These are phyloP conservation scores for Phytophthora crassamura DNA, from an alignment of 352 stramenopile species.

Conservation along the genomic window DNA sequence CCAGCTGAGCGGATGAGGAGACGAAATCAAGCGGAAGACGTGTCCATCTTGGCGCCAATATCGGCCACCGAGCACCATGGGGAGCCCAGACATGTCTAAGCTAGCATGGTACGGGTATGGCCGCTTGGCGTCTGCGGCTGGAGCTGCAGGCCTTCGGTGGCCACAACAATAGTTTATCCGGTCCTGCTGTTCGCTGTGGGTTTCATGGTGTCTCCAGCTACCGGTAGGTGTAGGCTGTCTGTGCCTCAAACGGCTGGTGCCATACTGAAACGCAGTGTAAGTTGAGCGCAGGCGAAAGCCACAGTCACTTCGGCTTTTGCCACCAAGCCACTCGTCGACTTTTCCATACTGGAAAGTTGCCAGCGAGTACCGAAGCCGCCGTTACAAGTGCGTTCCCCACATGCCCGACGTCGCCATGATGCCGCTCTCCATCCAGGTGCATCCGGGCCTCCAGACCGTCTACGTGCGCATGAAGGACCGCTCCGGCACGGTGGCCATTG, in stretches of 20 bases:
- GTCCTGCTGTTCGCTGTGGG: constrained; percentile 28
- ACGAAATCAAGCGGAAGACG: constrained; percentile 2
- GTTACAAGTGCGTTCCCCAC: constrained; percentile 3
- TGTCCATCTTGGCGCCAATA: not conserved
- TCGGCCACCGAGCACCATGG: too few relatives aligned
- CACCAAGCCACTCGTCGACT: constrained; percentile 22
- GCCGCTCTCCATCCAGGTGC: constrained; percentile 58
- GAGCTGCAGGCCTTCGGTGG: not conserved
- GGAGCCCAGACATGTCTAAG: not conserved
- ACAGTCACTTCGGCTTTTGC: constrained; percentile 41
- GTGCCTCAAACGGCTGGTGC: constrained; percentile 25
- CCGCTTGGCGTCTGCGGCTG: constrained; percentile 1
- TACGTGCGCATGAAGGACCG: constrained; percentile 82
- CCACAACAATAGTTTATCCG: constrained; percentile 18
- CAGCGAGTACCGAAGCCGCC: constrained; percentile 21
- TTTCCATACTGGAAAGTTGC: constrained; percentile 10
- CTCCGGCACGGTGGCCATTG: constrained; percentile 60
- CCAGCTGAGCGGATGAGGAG: constrained; percentile 34
- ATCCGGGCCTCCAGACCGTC: constrained; percentile 48
- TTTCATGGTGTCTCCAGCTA: constrained; percentile 8
- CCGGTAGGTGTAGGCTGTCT: constrained; percentile 21
- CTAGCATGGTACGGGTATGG: not conserved
- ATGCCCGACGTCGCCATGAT: constrained; percentile 56
- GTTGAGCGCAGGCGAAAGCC: constrained; percentile 22
- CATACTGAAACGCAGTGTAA: constrained; percentile 35